Evolutionary conservation across 2,329 filamentous ascomycete species (phyloP).

Genomic region (Nakataea oryzae): DNA sequence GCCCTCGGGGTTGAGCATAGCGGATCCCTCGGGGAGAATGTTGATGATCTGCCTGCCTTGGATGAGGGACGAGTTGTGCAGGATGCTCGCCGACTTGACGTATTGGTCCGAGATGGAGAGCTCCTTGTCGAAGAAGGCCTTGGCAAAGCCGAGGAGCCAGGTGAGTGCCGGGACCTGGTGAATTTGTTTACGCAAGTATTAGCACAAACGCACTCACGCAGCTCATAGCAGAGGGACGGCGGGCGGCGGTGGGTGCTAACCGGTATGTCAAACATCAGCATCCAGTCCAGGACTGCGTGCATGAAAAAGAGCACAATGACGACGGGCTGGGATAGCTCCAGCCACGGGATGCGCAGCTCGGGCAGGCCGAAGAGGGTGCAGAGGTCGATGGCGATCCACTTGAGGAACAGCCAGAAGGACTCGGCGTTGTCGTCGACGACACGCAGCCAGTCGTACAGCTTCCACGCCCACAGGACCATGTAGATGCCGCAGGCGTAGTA

Average conservation of each 20-base stretch:
- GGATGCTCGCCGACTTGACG: constrained; percentile 77
- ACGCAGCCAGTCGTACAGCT: constrained; percentile 75
- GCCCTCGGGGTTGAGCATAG: constrained; percentile 73
- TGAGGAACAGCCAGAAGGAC: constrained; percentile 84
- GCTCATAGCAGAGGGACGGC: no score
- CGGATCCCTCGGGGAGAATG: constrained; percentile 91
- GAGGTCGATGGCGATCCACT: constrained; percentile 85
- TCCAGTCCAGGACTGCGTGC: constrained; percentile 66
- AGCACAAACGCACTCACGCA: constrained; percentile 13
- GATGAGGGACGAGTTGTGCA: constrained; percentile 89
- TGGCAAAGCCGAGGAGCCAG: constrained; percentile 63
- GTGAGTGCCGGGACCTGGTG: constrained; percentile 47
- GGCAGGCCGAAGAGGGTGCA: constrained; percentile 81
- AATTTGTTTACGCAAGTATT: constrained; percentile 33
- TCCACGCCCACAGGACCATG: constrained; percentile 65
- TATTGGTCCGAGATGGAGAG: constrained; percentile 86
- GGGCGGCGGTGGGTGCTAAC: constrained; percentile 24
- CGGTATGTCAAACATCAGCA: constrained; percentile 88
- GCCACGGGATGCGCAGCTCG: constrained; percentile 85
- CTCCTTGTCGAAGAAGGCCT: constrained; percentile 72
- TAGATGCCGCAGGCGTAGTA: constrained; percentile 81
- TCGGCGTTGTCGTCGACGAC: constrained; percentile 65
- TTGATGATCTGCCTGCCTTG: constrained; percentile 96
- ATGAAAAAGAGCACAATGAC: constrained; percentile 60
- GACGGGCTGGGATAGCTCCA: constrained; percentile 75